Evolutionary conservation across 2,329 filamentous ascomycete species (phyloP), one percentile per base, ranked within the genome.

Genomic region (Fusarium denticulatum): DNA sequence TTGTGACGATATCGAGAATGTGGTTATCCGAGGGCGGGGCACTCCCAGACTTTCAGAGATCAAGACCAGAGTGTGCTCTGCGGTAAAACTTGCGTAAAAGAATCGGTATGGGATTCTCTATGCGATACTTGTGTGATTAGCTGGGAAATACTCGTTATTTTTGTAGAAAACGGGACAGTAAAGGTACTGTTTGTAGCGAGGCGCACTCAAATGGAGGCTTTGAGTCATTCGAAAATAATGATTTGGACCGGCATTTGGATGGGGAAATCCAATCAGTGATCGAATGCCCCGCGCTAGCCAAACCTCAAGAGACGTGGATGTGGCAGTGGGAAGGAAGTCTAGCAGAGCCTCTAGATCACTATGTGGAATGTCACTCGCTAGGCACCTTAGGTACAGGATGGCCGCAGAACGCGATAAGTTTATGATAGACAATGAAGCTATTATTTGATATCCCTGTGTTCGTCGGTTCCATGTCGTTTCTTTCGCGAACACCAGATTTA

Each of bases 201-300:
- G 50, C 70, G 60, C 57, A 62, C 57, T 66, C 65, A 34, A 45
- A 65, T 64, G 47, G 68, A 69, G 64, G 68, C 63, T 76, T 78
- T 82, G 81, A 82, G 80, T 82, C 80, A 82, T 79, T 76, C 68
- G 67, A 76, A 79, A 79, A 75, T 70, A 74, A 75, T 79, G 69
- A 69, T 71, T 72, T 69, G 71, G 62, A 50, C 59, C 58, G 60
- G 75, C 58, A 76, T 73, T 67, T 71, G 65, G 53, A 76, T 74
- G 73, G 71, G 72, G 69, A 74, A 73, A 62, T 18, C 50, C 50
- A 55, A 55, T 55, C 50, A 55, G 50, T 67, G 53, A 49, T 34
- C 45, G n/a, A 67, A 63, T 81, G 80, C 80, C 81, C 80, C 80
- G 80, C 80, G 79, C 80, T 82, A 82, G 72, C 37, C 37, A 46